Evolutionary conservation across 768 basidiomycete species (phyloP).

Genomic region (Tephrocybe rancida): DNA sequence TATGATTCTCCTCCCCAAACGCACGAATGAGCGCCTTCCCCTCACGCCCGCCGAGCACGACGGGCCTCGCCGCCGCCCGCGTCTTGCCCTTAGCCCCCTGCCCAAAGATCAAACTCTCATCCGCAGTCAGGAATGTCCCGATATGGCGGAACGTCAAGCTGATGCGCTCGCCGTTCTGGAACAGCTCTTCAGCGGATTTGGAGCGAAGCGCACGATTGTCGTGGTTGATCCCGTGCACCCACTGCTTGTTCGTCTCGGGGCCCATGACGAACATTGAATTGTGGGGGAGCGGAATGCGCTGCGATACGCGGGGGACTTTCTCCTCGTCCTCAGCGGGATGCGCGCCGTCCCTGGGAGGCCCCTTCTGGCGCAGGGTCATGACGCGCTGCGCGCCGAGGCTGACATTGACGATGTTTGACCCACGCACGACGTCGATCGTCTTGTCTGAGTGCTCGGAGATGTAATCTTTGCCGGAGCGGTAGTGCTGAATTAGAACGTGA

Average conservation of each 20-base stretch:
- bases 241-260: conserved; percentile 67
- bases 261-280: conserved; percentile 87
- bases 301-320: conserved; percentile 29
- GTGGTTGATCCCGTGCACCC: conserved; percentile 77
- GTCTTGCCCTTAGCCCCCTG: conserved; percentile 74
- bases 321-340: conserved; percentile 7
- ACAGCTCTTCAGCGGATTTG: conserved; percentile 59
- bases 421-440: conserved; percentile 77
- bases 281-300: conserved; percentile 75
- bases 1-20: conserved; percentile 77
- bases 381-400: conserved; percentile 76
- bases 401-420: conserved; percentile 79
- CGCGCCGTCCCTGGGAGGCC: conserved; percentile 26
- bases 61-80: conserved; percentile 50
- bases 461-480: conserved; percentile 78
- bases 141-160: conserved; percentile 81
- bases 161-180: conserved; percentile 60
- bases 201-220: conserved; percentile 64
- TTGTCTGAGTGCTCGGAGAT: conserved; percentile 90
- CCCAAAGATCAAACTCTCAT: conserved; percentile 61
- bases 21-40: conserved; percentile 53
- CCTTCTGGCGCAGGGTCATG: conserved; percentile 76
- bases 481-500: conserved; percentile 82
- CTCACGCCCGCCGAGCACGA: conserved; percentile 54
- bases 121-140: conserved; percentile 67